These are phyloP conservation scores for Rhizopogon rudus DNA, from an alignment of 768 basidiomycete genomes.

Conservation along the genomic window DNA sequence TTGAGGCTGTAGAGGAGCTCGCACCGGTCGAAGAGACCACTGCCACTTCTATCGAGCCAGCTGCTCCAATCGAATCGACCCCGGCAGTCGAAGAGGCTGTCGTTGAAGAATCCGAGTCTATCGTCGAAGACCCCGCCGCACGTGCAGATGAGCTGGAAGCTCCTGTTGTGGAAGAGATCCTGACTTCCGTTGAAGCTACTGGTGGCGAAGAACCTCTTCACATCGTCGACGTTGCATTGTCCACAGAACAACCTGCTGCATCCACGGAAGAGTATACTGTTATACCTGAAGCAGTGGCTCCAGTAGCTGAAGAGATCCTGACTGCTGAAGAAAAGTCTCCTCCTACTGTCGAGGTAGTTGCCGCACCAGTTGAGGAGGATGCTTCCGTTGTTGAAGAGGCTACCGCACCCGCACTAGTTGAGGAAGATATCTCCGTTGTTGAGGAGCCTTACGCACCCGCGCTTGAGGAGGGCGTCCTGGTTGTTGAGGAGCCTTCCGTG, in stretches of 20 bases:
- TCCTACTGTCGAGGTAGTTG: not conserved
- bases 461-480: not conserved
- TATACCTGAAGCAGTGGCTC: no score
- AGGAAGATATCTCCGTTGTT: not conserved
- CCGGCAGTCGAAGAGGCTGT: not conserved
- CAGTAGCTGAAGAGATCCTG: no score
- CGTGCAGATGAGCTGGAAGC: not conserved
- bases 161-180: not conserved
- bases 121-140: not conserved
- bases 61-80: not conserved
- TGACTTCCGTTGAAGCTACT: not conserved
- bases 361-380: not conserved
- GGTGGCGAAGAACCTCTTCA: not conserved
- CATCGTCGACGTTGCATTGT: no score
- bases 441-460: not conserved
- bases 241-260: no score
- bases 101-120: not conserved
- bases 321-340: not conserved
- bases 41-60: not conserved
- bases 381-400: not conserved
- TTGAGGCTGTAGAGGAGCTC: not conserved
- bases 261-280: no score
- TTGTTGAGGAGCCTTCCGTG: no score
- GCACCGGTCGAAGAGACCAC: not conserved
- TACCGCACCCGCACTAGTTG: not conserved